Base-by-base conservation (phyloP, 345 rosid species). In the Melastoma malabathricum region DNA sequence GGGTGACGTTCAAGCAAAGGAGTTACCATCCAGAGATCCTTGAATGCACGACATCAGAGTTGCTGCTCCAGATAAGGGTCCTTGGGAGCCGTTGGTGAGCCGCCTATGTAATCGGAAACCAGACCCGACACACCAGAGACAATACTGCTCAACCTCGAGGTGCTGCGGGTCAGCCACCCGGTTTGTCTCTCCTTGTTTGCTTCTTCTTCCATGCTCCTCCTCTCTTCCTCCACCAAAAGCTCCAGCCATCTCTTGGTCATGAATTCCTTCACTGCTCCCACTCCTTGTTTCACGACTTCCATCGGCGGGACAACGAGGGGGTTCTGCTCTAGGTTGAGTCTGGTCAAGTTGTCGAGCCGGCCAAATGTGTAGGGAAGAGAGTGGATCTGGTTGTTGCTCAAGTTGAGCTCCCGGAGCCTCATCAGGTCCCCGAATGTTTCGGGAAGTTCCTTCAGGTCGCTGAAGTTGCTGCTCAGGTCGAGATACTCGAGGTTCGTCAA, bases 331-430 rank as follows among this genome's bases (percentile, higher is more conserved):
- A 85, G 59, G 67, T 83, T 88, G 60, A 93, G 83, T 67, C 76
- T 88, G 41, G 58, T 50, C 12, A 93, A 77, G 43, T 78, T 84
- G 49, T 67, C 75, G 29, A 93, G 78, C 77, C 80, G 73, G 46
- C 67, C 70, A 66, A 88, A 88, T 52, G 97, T 68, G 50, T 75
- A 78, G 0, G 97, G 97, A 55, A 93, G 73, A 19, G 71, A 68
- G 38, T 69, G 74, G 60, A 93, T 78, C 64, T 93, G 99, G 67
- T 93, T 93, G 81, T 93, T 88, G 79, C 97, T 88, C n/a, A 88
- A 77, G 70, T 93, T 94, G 34, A 93, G 94, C 59, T 93, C 95
- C 63, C 64, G 76, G 20, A 93, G 75, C 66, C 71, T 85, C 22
- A 60, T 65, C 34, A 93, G 63, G 43, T 93, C 95, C n/a, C 83